Percentiles rank a stretch among this genome's conserved stretches.
phyloP scores from a whole-genome alignment of 1,139 yeast genomes.

The Zhuliangozyma blackwelliae region DNA sequence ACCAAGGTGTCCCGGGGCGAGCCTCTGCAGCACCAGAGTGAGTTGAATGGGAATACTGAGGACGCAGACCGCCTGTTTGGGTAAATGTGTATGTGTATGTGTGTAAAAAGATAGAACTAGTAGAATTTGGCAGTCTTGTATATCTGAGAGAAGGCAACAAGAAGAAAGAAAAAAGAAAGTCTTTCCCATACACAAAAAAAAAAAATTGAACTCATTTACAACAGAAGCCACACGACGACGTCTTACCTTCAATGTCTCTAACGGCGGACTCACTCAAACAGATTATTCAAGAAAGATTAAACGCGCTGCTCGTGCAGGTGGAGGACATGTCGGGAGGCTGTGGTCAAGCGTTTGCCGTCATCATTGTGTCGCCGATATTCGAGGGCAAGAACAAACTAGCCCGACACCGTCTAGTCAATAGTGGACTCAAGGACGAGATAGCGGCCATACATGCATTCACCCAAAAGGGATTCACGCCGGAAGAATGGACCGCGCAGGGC shows the following conservation, averaged over 20 bases:
- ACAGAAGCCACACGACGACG: no score
- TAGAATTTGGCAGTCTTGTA: no score
- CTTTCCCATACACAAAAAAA: no score
- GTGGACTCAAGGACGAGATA: constrained; percentile 74
- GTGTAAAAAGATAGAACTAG: no score
- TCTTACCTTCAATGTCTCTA: constrained; percentile 14
- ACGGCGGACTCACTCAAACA: constrained; percentile 44
- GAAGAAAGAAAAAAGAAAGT: no score
- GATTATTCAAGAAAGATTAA: constrained; percentile 46
- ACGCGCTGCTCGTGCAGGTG: constrained; percentile 55
- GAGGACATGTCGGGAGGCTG: constrained; percentile 81
- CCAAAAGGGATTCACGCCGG: constrained; percentile 75
- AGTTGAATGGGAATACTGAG: constrained; percentile 25
- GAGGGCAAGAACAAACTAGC: constrained; percentile 74
- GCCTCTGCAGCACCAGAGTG: constrained; percentile 17
- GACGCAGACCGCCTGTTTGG: neutral
- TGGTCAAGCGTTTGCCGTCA: constrained; percentile 83
- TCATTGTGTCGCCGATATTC: constrained; percentile 71
- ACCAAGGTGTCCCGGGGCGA: constrained; percentile 36
- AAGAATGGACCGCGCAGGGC: constrained; percentile 59
- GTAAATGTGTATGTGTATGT: no score
- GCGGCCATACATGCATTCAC: constrained; percentile 91
- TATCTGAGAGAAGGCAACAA: no score
- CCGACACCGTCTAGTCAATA: constrained; percentile 84
- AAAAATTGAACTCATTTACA: no score